Conservation (phyloP, 2,329 filamentous ascomycete species). For the Talaromyces sp. region DNA sequence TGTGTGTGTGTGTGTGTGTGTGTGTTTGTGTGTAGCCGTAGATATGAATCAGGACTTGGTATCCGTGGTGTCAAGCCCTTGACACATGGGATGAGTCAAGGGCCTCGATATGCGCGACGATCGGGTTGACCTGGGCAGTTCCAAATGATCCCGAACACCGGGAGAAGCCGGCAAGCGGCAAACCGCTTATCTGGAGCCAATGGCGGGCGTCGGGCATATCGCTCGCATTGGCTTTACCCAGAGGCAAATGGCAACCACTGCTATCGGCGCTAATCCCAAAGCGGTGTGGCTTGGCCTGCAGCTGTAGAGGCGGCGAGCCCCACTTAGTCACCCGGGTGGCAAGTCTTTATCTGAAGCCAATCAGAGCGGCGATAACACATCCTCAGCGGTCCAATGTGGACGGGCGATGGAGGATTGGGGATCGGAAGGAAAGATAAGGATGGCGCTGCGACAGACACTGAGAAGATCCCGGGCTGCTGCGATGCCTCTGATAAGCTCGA, state of each 20-base stretch:
- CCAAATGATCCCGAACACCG: conserved; percentile 11
- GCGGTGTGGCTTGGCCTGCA: not conserved
- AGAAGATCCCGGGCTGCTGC: no score
- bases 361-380: conserved; percentile 11
- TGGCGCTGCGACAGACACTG: no score
- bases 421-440: not conserved
- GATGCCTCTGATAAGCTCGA: no score
- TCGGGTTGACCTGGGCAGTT: not conserved
- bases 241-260: no score
- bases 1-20: no score
- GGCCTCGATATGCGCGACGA: not conserved
- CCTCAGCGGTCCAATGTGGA: conserved; percentile 4
- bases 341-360: conserved; percentile 32
- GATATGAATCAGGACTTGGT: no score
- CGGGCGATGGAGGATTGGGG: no score
- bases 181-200: conserved; percentile 19
- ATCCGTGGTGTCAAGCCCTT: no score
- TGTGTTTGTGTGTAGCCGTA: no score
- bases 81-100: not conserved
- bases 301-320: not conserved
- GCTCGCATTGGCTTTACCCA: not conserved
- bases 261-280: conserved; percentile 5
- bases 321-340: conserved; percentile 12
- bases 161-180: conserved; percentile 9
- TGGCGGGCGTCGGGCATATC: not conserved